Percentiles rank a stretch among this genome's conserved stretches.
phyloP scores from a whole-genome alignment of 192 early-diverging fungal genomes.

The Spinellus fusiger region DNA sequence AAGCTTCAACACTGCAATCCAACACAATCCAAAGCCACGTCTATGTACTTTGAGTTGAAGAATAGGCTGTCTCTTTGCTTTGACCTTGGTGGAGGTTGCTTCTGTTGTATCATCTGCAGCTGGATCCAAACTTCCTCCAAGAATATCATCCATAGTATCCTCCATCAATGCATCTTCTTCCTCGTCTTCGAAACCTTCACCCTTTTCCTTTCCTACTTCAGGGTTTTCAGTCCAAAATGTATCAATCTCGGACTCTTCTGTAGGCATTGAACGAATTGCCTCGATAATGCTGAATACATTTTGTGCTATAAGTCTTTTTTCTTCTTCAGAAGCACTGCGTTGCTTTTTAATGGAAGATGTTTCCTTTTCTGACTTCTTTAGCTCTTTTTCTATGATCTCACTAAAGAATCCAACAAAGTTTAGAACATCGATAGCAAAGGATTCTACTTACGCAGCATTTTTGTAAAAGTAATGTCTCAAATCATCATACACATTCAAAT shows the following conservation, averaged over 20 bases:
- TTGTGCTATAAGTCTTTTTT: constrained; percentile 37
- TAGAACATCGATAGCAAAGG: neutral
- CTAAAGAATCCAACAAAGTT: neutral
- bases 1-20: constrained; percentile 64
- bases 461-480: constrained; percentile 80
- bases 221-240: constrained; percentile 62
- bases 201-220: constrained; percentile 1
- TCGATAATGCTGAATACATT: constrained; percentile 60
- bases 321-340: constrained; percentile 18
- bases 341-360: constrained; percentile 33
- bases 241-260: constrained; percentile 43
- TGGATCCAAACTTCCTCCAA: constrained; percentile 16
- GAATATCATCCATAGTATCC: constrained; percentile 22
- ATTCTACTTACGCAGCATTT: constrained; percentile 41
- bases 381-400: constrained; percentile 13
- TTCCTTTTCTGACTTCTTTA: constrained; percentile 25
- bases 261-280: constrained; percentile 53
- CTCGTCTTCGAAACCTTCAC: constrained; percentile 18
- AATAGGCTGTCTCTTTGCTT: constrained; percentile 21
- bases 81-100: constrained; percentile 21
- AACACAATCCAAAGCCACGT: constrained; percentile 70
- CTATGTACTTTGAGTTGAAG: constrained; percentile 52
- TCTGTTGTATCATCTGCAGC: constrained; percentile 1
- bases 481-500: constrained; percentile 79
- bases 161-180: constrained; percentile 19